phyloP scores from a whole-genome alignment of 2,329 filamentous ascomycete species.

The Phyllosticta citriasiana region DNA sequence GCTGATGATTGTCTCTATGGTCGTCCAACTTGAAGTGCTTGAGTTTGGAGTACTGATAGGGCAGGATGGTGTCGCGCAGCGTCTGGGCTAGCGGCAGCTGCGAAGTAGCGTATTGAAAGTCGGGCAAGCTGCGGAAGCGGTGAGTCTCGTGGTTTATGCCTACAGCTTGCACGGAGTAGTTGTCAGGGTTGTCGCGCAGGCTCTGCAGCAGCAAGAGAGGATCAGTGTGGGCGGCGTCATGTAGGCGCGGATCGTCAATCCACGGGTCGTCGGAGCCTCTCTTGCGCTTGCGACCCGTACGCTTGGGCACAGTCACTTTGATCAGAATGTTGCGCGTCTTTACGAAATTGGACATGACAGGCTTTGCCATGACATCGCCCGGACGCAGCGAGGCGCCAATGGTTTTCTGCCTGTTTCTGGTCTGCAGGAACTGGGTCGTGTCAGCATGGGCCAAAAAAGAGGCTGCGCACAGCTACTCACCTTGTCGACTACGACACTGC shows the following conservation, averaged over 20 bases:
- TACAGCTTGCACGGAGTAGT: constrained; percentile 58
- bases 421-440: constrained; percentile 9
- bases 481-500: constrained; percentile 43
- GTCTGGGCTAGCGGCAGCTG: constrained; percentile 59
- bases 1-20: constrained; percentile 41
- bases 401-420: constrained; percentile 24
- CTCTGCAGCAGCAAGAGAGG: constrained; percentile 45
- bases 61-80: constrained; percentile 60
- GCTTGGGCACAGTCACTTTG: constrained; percentile 75
- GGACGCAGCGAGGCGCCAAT: constrained; percentile 68
- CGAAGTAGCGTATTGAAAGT: constrained; percentile 72
- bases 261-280: constrained; percentile 63
- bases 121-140: constrained; percentile 74
- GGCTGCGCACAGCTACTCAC: constrained; percentile 25
- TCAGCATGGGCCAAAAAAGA: neutral
- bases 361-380: constrained; percentile 68
- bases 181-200: constrained; percentile 59
- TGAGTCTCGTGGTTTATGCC: constrained; percentile 71
- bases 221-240: constrained; percentile 6
- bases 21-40: constrained; percentile 49
- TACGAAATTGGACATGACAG: constrained; percentile 65
- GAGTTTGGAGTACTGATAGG: constrained; percentile 53
- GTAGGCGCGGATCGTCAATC: constrained; percentile 11
- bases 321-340: constrained; percentile 75
- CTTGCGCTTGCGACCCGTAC: constrained; percentile 79